Conservation (phyloP, 2,329 filamentous ascomycete species). For the Tolypocladium inflatum region DNA sequence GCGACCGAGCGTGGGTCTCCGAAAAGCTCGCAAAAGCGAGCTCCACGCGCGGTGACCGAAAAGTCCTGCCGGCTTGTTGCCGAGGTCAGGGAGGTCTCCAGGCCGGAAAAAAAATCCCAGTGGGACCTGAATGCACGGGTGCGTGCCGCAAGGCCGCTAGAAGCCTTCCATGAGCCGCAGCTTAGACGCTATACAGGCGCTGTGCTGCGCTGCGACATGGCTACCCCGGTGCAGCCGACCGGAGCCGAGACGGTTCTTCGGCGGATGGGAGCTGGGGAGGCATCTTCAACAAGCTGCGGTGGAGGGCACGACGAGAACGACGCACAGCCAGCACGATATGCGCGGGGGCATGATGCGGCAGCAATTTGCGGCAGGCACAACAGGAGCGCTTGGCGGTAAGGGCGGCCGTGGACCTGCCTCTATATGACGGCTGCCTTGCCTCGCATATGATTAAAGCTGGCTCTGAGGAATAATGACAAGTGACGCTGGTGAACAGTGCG, state of each 20-base stretch:
- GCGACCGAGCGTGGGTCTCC: background rate
- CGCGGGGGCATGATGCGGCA: background rate
- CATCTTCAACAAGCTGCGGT: background rate
- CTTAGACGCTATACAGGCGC: background rate
- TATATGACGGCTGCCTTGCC: background rate
- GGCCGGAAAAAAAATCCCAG: background rate
- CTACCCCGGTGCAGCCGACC: constrained; percentile 2
- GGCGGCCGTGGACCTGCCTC: background rate
- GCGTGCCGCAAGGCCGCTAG: background rate
- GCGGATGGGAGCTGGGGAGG: background rate
- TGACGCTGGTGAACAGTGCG: background rate
- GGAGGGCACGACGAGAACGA: no score
- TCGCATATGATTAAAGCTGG: background rate
- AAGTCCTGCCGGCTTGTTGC: background rate
- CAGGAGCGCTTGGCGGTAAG: background rate
- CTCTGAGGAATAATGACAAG: background rate
- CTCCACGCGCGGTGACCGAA: background rate
- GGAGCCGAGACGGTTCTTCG: constrained; percentile 5
- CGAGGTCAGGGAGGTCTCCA: background rate
- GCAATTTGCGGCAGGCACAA: background rate
- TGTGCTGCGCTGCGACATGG: background rate
- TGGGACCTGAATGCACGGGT: background rate
- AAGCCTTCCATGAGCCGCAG: background rate
- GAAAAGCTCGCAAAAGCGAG: background rate
- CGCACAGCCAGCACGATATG: no score